Percentiles rank a stretch among this genome's conserved stretches.
These are phyloP conservation scores for Puccinia brachypodii DNA, from an alignment of 1,284 basidiomycete genomes.

Conservation along the genomic window DNA sequence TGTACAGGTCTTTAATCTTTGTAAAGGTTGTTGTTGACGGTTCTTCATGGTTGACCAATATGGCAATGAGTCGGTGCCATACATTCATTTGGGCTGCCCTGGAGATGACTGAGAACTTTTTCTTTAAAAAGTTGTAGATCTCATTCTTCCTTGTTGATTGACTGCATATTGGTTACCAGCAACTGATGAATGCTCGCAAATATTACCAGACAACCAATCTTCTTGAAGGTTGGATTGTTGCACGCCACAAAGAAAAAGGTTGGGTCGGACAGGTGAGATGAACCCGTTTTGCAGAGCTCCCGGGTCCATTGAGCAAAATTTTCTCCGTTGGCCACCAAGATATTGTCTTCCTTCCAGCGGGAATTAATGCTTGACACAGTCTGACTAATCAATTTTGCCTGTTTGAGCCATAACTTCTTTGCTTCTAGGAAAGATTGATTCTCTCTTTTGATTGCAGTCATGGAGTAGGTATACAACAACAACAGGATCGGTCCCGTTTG, in stretches of 20 bases:
- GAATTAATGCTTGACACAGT: neutral
- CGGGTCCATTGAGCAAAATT: neutral
- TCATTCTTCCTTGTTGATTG: neutral
- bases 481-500: too few relatives aligned
- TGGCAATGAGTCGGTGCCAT: neutral
- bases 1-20: neutral
- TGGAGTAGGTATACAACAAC: too few relatives aligned
- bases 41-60: neutral
- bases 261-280: neutral
- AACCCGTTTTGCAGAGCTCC: neutral
- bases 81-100: neutral
- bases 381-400: neutral
- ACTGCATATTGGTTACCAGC: neutral
- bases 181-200: neutral
- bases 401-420: neutral
- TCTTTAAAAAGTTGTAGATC: neutral
- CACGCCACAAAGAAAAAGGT: neutral
- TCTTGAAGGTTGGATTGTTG: neutral
- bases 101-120: neutral
- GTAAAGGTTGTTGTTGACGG: neutral
- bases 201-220: neutral
- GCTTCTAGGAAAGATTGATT: neutral
- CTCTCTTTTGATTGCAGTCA: too few relatives aligned
- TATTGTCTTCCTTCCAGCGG: neutral
- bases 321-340: neutral